phyloP scores from a whole-genome alignment of 2,329 filamentous ascomycete genomes.

The Pseudogymnoascus sp. region DNA sequence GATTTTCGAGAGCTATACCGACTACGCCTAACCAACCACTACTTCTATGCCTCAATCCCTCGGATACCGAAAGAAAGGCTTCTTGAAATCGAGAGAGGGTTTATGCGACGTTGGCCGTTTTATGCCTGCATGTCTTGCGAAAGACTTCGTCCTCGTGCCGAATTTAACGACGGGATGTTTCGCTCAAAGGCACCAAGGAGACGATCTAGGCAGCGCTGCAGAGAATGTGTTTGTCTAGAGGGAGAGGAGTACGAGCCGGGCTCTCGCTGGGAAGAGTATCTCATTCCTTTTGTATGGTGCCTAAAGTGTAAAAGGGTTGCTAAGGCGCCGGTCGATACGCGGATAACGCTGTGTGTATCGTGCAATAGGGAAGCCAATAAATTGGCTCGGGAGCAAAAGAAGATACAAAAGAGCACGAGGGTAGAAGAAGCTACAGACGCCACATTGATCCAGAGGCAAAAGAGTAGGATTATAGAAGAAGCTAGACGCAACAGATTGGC shows the following conservation, averaged over 20 bases:
- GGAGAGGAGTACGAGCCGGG: neutral
- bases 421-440: neutral
- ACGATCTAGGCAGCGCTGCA: neutral
- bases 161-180: neutral
- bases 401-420: neutral
- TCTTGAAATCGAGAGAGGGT: too few species aligned
- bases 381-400: neutral
- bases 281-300: neutral
- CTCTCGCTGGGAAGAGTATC: neutral
- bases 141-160: neutral
- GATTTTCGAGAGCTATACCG: neutral
- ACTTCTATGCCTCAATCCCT: neutral
- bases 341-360: neutral
- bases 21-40: neutral
- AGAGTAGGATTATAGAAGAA: neutral
- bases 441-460: neutral
- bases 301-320: neutral
- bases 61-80: neutral
- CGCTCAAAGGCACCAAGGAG: too few species aligned
- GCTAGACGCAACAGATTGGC: neutral
- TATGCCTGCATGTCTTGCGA: neutral
- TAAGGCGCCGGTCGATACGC: neutral
- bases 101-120: neutral
- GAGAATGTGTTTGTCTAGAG: neutral
- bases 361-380: neutral